Evolutionary conservation across 495 filamentous ascomycete species (phyloP), one percentile per base, ranked within the genome.

Genomic region (Eremomyces bilateralis): DNA sequence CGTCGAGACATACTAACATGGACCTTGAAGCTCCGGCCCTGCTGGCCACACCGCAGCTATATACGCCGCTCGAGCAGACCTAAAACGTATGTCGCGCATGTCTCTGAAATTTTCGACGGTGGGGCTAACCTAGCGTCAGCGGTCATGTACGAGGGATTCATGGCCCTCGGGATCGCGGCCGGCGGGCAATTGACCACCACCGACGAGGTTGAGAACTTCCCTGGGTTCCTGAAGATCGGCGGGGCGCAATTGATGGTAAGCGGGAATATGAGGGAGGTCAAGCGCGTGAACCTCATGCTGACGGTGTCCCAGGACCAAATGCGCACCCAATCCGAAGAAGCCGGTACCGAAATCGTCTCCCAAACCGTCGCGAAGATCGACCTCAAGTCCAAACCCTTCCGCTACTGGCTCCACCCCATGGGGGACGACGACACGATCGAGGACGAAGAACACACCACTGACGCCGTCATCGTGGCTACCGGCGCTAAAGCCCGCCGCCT

Each of bases 181-280:
- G 88, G 88, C 47, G 88, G 88, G 21, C 88, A 97, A 62, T 62
- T 97, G 37, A 97, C 88, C 17, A 97, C 88, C 24, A 97, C 88
- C 38, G 94, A 91, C 48, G 88, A 97, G 40, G 72, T 97, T 36
- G 88, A 97, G 64, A 97, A 97, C 61, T 97, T 72, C 59, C 88
- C 88, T 34, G 88, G 88, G 22, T 97, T 93, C 62, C 78, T 77
- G 39, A 65, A 75, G 33, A 80, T 95, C 48, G 75, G 79, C 52
- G 88, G 88, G 25, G 47, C 63, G 31, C 71, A 78, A 50, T 60
- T 97, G 38, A 97, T 97, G 88, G 69, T 71, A 43, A 21, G 57
- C 41, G 20, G 15, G 33, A 15, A 28, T 15, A 19, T 15, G 18
- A 11, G 29, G 1, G n/a, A 3, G 16, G 13, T 38, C 3, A 12